Evolutionary conservation across 352 stramenopile genomes (phyloP).

Genomic region (Phytophthora pinifolia): DNA sequence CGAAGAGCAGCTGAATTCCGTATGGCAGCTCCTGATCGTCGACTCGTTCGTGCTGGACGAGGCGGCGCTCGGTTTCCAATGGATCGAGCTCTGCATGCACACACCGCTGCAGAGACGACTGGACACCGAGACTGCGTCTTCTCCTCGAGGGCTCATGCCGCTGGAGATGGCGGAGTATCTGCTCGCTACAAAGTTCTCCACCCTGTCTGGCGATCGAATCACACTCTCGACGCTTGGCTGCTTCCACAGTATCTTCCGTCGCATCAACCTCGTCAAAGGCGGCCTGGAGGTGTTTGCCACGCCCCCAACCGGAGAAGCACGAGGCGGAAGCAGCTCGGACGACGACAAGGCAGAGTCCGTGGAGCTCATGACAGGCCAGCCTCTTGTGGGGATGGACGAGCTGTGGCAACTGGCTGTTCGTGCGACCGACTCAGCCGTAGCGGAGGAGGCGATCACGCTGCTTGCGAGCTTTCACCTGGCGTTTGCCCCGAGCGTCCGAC

Average conservation of each 20-base stretch:
- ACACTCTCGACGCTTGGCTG: slow-evolving; percentile 54
- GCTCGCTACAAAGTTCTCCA: slow-evolving; percentile 46
- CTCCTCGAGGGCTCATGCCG: slow-evolving; percentile 22
- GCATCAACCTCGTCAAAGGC: slow-evolving; percentile 48
- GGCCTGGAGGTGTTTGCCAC: slow-evolving; percentile 37
- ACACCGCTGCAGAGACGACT: slow-evolving; percentile 15
- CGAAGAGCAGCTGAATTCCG: slow-evolving; percentile 25
- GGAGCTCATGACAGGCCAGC: slow-evolving; percentile 43
- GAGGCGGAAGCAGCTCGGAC: slow-evolving; percentile 12
- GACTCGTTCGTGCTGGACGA: slow-evolving; percentile 42
- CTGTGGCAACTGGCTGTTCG: slow-evolving; percentile 65
- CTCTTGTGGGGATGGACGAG: slow-evolving; percentile 47
- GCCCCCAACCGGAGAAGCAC: slow-evolving; percentile 14
- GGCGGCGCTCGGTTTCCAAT: slow-evolving; percentile 67
- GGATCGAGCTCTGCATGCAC: slow-evolving; percentile 68
- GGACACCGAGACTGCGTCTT: background rate
- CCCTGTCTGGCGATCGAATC: slow-evolving; percentile 35
- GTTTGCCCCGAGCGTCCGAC: slow-evolving; percentile 36
- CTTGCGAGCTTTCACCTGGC: slow-evolving; percentile 62
- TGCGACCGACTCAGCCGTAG: slow-evolving; percentile 40
- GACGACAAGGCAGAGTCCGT: slow-evolving; percentile 20
- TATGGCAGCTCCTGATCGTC: slow-evolving; percentile 54
- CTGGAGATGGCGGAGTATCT: slow-evolving; percentile 31
- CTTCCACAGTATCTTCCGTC: slow-evolving; percentile 70
- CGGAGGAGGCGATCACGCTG: slow-evolving; percentile 63